These are phyloP conservation scores for Globisporangium heterothallicum DNA, from an alignment of 352 stramenopile genomes.

Conservation along the genomic window DNA sequence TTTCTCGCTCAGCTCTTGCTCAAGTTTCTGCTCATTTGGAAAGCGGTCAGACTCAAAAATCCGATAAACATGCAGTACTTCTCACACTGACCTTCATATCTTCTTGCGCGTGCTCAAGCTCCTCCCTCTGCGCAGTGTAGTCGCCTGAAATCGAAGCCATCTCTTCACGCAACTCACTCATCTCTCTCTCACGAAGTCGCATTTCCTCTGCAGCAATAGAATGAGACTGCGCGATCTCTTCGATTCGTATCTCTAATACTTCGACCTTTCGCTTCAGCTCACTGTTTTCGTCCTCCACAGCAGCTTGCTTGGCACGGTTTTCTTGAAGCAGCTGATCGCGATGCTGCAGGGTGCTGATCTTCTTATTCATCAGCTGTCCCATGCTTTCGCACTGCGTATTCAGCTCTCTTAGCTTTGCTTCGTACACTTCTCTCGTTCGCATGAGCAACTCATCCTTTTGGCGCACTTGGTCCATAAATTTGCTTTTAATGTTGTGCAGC, in stretches of 20 bases:
- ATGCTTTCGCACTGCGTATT: slow-evolving; percentile 65
- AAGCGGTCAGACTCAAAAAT: neutral
- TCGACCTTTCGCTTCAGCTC: slow-evolving; percentile 74
- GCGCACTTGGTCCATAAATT: slow-evolving; percentile 57
- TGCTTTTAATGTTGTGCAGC: slow-evolving; percentile 46
- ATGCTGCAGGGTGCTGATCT: slow-evolving; percentile 57
- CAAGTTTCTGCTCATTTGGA: slow-evolving; percentile 29
- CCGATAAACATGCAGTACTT: too few species aligned
- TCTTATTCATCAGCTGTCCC: slow-evolving; percentile 74
- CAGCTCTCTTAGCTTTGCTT: slow-evolving; percentile 56
- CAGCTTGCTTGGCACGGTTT: slow-evolving; percentile 38
- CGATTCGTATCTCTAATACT: slow-evolving; percentile 66
- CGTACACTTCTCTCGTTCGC: slow-evolving; percentile 57
- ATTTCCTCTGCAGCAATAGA: slow-evolving; percentile 53
- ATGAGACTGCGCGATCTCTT: slow-evolving; percentile 69
- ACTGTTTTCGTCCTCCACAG: slow-evolving; percentile 70
- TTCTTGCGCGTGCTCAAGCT: slow-evolving; percentile 49
- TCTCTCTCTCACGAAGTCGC: slow-evolving; percentile 52
- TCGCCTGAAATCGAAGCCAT: slow-evolving; percentile 58
- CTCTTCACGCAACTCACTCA: slow-evolving; percentile 51
- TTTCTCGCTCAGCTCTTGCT: slow-evolving; percentile 56
- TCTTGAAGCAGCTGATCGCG: slow-evolving; percentile 68
- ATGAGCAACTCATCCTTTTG: slow-evolving; percentile 58
- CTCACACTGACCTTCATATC: slow-evolving; percentile 41
- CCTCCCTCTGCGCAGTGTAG: slow-evolving; percentile 58